Evolutionary conservation across 495 filamentous ascomycete species (phyloP).

Genomic region (Penicillium salamii): DNA sequence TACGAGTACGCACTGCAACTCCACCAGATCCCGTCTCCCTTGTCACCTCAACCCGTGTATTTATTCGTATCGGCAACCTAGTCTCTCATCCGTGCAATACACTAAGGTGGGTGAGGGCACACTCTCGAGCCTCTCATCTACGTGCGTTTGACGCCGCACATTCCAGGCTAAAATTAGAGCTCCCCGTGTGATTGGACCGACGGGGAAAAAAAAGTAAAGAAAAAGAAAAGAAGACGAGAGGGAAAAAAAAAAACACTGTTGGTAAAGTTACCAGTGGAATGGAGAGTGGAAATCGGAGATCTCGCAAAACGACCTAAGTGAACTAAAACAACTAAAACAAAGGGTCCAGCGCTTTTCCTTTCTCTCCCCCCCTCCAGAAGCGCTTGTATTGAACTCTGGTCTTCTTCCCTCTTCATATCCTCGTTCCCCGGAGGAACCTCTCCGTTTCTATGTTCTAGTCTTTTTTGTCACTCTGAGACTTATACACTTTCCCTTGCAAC

Average conservation of each 20-base stretch:
- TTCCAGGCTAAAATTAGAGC: conserved; percentile 45
- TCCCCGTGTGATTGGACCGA: conserved; percentile 16
- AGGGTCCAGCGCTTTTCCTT: conserved; percentile 25
- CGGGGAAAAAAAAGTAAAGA: too few species aligned
- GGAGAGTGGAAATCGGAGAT: conserved; percentile 18
- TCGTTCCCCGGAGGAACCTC: conserved; percentile 45
- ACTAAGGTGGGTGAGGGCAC: conserved; percentile 4
- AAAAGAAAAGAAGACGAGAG: too few species aligned
- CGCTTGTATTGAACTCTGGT: conserved; percentile 11
- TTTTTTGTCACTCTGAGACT: too few species aligned
- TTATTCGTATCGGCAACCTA: not conserved
- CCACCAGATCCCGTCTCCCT: conserved; percentile 7
- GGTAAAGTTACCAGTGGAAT: conserved; percentile 5
- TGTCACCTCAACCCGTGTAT: conserved; percentile 1
- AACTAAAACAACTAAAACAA: conserved; percentile 13
- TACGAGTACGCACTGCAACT: conserved; percentile 3
- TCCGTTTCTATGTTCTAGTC: conserved; percentile 10
- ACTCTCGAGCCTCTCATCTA: conserved; percentile 29
- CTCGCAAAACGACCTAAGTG: not conserved
- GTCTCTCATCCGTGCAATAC: not conserved
- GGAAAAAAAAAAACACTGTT: too few species aligned
- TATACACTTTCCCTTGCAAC: conserved; percentile 1
- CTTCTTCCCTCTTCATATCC: conserved; percentile 13
- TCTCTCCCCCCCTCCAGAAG: conserved; percentile 11
- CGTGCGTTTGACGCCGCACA: conserved; percentile 38